Conservation (phyloP, 169 alveolate species). For the Eimeria praecox region DNA sequence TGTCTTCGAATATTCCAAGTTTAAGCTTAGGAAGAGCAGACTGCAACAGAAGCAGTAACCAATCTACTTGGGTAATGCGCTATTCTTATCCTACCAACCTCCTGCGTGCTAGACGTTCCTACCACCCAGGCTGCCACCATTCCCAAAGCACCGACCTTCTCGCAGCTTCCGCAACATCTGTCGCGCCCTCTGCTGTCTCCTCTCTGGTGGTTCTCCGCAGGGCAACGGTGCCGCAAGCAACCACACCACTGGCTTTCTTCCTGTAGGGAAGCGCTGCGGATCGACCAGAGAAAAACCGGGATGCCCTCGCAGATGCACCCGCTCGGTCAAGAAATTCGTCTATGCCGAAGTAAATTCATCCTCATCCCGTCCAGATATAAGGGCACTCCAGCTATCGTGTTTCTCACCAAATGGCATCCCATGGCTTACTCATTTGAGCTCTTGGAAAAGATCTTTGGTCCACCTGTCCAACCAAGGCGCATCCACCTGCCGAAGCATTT, state of each 20-base stretch:
- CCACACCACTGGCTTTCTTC: slow-evolving; percentile 22
- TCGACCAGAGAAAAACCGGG: neutral
- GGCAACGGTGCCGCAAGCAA: slow-evolving; percentile 18
- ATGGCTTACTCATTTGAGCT: slow-evolving; percentile 2
- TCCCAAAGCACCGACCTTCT: slow-evolving; percentile 9
- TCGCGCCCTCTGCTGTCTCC: slow-evolving; percentile 20
- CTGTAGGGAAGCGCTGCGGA: slow-evolving; percentile 21
- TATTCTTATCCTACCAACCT: neutral
- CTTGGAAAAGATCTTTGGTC: no score
- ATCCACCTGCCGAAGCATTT: neutral
- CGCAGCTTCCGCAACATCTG: neutral
- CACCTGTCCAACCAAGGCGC: neutral
- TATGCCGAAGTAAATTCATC: neutral
- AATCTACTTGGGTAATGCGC: neutral
- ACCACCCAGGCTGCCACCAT: neutral
- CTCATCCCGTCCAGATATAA: neutral
- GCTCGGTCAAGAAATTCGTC: neutral
- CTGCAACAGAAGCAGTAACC: neutral
- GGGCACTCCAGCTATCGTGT: neutral
- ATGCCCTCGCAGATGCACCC: neutral
- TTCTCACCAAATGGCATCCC: neutral
- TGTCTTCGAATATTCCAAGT: slow-evolving; percentile 34
- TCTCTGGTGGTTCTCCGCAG: neutral
- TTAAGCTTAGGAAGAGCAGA: slow-evolving; percentile 14
- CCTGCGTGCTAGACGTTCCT: neutral